phyloP scores from a whole-genome alignment of 331 rosid species.

The Rosa hybrid region DNA sequence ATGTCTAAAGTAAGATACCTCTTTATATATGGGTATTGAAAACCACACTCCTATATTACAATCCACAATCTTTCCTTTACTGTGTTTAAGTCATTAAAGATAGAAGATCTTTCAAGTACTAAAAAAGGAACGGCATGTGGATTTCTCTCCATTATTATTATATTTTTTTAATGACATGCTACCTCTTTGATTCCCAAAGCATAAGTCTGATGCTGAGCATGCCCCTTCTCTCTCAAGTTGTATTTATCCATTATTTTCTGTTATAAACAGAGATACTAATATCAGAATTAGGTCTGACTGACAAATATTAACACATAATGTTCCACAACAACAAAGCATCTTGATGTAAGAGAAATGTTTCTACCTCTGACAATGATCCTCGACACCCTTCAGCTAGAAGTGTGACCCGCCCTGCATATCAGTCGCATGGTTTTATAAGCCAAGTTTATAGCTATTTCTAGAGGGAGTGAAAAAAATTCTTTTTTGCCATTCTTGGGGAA shows the following conservation, averaged over 20 bases:
- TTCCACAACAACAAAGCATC: background rate
- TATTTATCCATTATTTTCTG: conserved; percentile 72
- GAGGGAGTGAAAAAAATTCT: background rate
- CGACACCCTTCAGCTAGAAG: conserved; percentile 97
- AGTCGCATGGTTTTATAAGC: conserved; percentile 20
- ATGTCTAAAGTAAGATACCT: background rate
- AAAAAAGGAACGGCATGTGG: background rate
- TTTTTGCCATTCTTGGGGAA: background rate
- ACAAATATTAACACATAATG: background rate
- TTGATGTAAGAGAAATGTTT: conserved; percentile 17
- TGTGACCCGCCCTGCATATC: conserved; percentile 59
- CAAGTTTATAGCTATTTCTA: background rate
- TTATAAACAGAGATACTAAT: conserved; percentile 12
- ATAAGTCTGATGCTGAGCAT: conserved; percentile 88
- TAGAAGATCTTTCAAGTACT: background rate
- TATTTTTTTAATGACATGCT: background rate
- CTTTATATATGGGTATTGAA: too few species aligned
- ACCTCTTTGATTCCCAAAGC: conserved; percentile 97
- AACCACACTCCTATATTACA: background rate
- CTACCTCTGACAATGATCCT: conserved; percentile 93
- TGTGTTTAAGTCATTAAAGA: background rate
- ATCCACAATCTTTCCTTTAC: background rate
- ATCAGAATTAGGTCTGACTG: conserved; percentile 27
- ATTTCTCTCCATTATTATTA: background rate
- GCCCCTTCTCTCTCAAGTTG: conserved; percentile 74